Percentiles rank a stretch among this genome's conserved stretches.
phyloP scores from a whole-genome alignment of 495 filamentous ascomycete genomes.

The Tuber melanosporum region DNA sequence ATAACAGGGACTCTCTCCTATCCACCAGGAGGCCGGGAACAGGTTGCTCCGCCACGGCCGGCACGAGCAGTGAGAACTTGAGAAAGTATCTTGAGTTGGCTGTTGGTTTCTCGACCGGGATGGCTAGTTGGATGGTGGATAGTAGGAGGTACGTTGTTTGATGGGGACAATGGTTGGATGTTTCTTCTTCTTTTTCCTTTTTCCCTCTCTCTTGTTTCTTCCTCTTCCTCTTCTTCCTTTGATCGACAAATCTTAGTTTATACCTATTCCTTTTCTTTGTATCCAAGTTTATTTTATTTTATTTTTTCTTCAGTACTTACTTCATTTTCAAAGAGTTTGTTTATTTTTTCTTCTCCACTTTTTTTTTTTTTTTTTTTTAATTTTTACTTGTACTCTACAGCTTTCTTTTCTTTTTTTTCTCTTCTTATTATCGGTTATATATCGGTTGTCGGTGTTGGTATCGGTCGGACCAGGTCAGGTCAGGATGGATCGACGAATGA shows the following conservation, averaged over 20 bases:
- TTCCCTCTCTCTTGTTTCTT: background rate
- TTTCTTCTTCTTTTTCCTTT: background rate
- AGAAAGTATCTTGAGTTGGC: conserved; percentile 33
- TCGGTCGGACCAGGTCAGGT: background rate
- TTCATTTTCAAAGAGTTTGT: background rate
- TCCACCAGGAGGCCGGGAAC: background rate
- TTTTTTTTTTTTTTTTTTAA: background rate
- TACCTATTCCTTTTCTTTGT: background rate
- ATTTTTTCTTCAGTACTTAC: background rate
- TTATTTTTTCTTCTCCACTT: background rate
- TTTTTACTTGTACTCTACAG: background rate
- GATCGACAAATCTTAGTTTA: background rate
- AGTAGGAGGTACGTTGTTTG: conserved; percentile 29
- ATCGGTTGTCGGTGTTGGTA: conserved; percentile 9
- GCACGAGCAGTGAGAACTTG: conserved; percentile 22
- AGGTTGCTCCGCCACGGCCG: background rate
- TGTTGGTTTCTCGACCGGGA: conserved; percentile 37
- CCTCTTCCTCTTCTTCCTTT: too few relatives aligned
- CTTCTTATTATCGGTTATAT: background rate
- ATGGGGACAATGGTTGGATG: background rate
- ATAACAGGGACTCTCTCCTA: background rate
- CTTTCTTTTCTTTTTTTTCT: background rate
- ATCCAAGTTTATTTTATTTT: background rate
- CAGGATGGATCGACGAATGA: background rate
- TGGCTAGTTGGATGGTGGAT: conserved; percentile 41